phyloP scores from a whole-genome alignment of 192 early-diverging fungal genomes.

The Coemansia sp. region DNA sequence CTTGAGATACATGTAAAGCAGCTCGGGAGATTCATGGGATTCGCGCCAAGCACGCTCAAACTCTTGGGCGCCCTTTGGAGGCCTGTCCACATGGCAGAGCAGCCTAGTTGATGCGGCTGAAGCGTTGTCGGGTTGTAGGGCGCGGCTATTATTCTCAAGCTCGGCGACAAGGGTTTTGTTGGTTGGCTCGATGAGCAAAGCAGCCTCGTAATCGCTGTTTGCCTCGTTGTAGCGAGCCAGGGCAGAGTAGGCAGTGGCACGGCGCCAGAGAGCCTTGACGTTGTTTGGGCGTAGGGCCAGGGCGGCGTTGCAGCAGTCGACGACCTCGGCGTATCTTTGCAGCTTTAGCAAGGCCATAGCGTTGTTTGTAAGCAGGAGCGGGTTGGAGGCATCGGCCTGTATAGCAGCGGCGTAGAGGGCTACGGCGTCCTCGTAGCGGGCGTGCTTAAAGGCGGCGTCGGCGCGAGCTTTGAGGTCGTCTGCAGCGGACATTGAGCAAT shows the following conservation, averaged over 20 bases:
- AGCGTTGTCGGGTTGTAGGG: neutral
- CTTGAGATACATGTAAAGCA: constrained; percentile 14
- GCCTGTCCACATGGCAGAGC: neutral
- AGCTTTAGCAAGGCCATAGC: constrained; percentile 83
- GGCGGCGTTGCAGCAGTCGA: constrained; percentile 10
- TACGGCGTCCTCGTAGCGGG: constrained; percentile 58
- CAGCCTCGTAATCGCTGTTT: constrained; percentile 9
- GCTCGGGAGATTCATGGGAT: neutral
- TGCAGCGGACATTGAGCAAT: neutral
- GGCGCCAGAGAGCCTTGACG: constrained; percentile 29
- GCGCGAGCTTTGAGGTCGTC: constrained; percentile 51
- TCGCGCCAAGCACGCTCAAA: constrained; percentile 28
- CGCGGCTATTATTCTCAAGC: constrained; percentile 2
- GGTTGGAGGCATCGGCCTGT: constrained; percentile 57
- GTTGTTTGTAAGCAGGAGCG: constrained; percentile 67
- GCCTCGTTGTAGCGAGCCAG: constrained; percentile 5
- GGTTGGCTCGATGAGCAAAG: constrained; percentile 7
- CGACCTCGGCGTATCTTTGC: constrained; percentile 46
- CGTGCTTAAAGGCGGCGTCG: constrained; percentile 61
- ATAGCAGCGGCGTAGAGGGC: constrained; percentile 66
- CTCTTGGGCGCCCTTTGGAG: constrained; percentile 2
- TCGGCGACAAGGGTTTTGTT: constrained; percentile 10
- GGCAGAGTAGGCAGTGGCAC: constrained; percentile 7
- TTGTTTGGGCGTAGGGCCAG: constrained; percentile 7
- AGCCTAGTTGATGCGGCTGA: neutral